These are phyloP conservation scores for Sungouiella thailandica DNA, from an alignment of 805 yeast species.

Conservation along the genomic window DNA sequence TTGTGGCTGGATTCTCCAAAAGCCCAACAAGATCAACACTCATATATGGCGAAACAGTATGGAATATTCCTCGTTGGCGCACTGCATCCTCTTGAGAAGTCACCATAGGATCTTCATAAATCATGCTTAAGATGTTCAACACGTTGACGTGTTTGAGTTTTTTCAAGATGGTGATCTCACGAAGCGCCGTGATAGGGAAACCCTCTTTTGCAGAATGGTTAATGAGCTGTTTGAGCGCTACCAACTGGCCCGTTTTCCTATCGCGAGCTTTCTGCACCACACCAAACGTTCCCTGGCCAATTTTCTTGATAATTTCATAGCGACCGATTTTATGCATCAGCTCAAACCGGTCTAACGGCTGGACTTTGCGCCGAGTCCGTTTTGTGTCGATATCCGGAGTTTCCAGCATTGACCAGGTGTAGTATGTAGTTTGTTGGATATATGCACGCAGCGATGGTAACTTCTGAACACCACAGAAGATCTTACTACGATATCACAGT, in stretches of 20 bases:
- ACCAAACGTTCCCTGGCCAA: conserved; percentile 47
- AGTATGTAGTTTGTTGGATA: no score
- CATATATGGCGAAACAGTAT: conserved; percentile 91
- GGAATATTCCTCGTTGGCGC: conserved; percentile 48
- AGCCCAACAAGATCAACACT: conserved; percentile 88
- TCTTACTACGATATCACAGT: no score
- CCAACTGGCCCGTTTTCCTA: conserved; percentile 49
- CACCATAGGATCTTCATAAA: conserved; percentile 43
- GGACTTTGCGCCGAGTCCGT: conserved; percentile 5
- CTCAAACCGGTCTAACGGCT: conserved; percentile 19
- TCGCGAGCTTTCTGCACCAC: conserved; percentile 78
- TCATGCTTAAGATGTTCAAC: conserved; percentile 73
- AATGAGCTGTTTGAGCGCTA: conserved; percentile 85
- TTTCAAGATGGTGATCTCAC: conserved; percentile 84
- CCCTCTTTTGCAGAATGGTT: conserved; percentile 73
- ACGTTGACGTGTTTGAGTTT: conserved; percentile 65
- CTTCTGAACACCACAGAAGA: no score
- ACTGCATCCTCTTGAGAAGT: conserved; percentile 29
- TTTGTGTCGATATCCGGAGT: no score
- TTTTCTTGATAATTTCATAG: conserved; percentile 30
- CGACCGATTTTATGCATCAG: conserved; percentile 30
- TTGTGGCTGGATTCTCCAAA: conserved; percentile 69
- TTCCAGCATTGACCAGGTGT: no score
- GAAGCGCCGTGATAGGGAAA: conserved; percentile 90
- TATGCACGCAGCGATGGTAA: no score